Conservation (phyloP, 495 filamentous ascomycete species). For the Neurospora sp. region DNA sequence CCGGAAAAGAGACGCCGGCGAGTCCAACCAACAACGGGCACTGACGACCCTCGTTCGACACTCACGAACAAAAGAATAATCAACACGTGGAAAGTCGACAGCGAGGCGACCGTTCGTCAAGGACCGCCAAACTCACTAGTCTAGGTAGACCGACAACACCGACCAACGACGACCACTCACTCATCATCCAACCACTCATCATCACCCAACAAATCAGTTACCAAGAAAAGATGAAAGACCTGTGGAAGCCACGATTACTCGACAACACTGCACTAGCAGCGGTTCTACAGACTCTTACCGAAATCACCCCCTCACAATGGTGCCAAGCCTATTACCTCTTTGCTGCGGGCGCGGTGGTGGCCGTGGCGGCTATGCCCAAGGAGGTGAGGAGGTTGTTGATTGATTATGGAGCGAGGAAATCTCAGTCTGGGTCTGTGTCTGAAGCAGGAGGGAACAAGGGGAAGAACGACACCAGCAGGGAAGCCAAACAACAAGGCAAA, state of each 20-base stretch:
- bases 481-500: not conserved
- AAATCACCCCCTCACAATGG: constrained; percentile 23
- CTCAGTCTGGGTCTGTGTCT: constrained; percentile 1
- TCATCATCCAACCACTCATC: not conserved
- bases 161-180: not conserved
- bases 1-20: not conserved
- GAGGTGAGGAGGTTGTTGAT: constrained; percentile 31
- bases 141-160: too few species aligned
- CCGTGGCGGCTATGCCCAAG: constrained; percentile 28
- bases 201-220: not conserved
- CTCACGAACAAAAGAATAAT: not conserved
- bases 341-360: constrained; percentile 24
- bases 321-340: constrained; percentile 39
- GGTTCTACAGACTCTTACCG: not conserved
- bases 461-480: not conserved
- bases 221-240: not conserved
- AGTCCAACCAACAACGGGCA: not conserved
- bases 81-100: not conserved
- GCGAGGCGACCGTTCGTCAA: not conserved
- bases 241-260: not conserved
- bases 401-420: constrained; percentile 39
- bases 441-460: not conserved
- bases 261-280: not conserved
- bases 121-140: too few species aligned
- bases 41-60: not conserved